Base-by-base conservation (phyloP, 352 stramenopile species). In the Salisapilia sapeloensis region DNA sequence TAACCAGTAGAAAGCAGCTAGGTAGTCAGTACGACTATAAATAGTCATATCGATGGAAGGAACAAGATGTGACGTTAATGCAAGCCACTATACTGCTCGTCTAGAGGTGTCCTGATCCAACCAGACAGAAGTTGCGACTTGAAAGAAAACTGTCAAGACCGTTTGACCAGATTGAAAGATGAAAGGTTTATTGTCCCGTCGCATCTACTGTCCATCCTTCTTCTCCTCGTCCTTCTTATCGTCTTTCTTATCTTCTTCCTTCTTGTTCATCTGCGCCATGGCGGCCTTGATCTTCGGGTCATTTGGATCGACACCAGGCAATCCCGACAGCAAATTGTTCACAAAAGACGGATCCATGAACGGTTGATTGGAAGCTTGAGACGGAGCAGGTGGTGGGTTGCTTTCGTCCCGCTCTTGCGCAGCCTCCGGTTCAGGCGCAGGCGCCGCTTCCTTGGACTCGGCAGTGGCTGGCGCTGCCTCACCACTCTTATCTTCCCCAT, bases 331-430 rank as follows among this genome's bases (percentile, higher is more conserved):
- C 40, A 96, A 46, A 25, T 75, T 83, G 46, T 86, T 84, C 41
- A 95, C 81, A 37, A 94, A 94, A 23, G 61, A 66, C 6, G 80
- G 71, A 40, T 94, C 82, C 60, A 92, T 82, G 44, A 93, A 94
- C 22, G 77, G 77, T 31, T 84, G 50, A 35, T 67, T 84, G 0
- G 70, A 89, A 12, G 72, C 76, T n/a, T 64, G 64, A 9, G 72
- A 65, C 2, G 75, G 69, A 0, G 70, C 65, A 14, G 72, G 72
- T 24, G 66, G 70, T n/a, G 67, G 71, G 4, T 44, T 34, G 21
- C 44, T 46, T 7, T 47, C 20, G 13, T 51, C 42, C 1, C 50
- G 15, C 2, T 50, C 30, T 36, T 32, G 38, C 34, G 33, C 44
- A 14, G 54, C 38, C 13, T 53, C 47, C 2, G 53, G 40, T 30